Evolutionary conservation across 345 rosid species (phyloP).

Genomic region (Geranium rotundifolium): DNA sequence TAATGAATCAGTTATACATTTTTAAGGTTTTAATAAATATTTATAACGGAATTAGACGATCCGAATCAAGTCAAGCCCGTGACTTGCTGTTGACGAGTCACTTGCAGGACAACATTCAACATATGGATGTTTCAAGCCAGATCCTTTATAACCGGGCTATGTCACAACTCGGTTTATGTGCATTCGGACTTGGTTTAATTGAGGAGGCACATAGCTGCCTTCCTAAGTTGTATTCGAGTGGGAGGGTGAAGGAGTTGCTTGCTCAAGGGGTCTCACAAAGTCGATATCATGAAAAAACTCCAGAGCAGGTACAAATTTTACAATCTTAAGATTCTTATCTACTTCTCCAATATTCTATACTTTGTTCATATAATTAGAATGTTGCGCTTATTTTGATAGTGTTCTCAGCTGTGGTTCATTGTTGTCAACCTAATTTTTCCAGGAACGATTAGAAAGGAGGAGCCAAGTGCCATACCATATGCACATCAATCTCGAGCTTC

Average conservation of each 20-base stretch:
- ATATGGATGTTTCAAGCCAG: slow-evolving; percentile 84
- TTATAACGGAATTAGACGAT: no score
- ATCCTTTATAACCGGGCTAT: slow-evolving; percentile 88
- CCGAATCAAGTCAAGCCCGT: no score
- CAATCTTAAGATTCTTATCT: no score
- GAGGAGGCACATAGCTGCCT: slow-evolving; percentile 82
- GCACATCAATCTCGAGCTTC: slow-evolving; percentile 93
- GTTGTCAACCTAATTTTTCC: slow-evolving; percentile 10
- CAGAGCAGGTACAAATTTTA: slow-evolving; percentile 56
- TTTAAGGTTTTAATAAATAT: no score
- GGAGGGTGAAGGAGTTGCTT: slow-evolving; percentile 85
- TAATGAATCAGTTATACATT: no score
- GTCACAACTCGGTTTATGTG: slow-evolving; percentile 96
- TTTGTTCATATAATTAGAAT: no score
- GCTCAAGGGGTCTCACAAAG: slow-evolving; percentile 96
- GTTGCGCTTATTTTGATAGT: no score
- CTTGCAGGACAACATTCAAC: slow-evolving; percentile 79
- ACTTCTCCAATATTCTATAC: neutral
- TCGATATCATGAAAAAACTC: slow-evolving; percentile 91
- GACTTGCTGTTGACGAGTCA: slow-evolving; percentile 91
- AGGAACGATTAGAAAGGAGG: slow-evolving; percentile 87
- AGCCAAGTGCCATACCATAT: slow-evolving; percentile 94
- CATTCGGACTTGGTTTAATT: slow-evolving; percentile 69
- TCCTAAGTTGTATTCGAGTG: slow-evolving; percentile 80
- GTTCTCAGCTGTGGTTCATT: no score